Conservation (phyloP, 495 filamentous ascomycete genomes). For the Penicillium arizonense region DNA sequence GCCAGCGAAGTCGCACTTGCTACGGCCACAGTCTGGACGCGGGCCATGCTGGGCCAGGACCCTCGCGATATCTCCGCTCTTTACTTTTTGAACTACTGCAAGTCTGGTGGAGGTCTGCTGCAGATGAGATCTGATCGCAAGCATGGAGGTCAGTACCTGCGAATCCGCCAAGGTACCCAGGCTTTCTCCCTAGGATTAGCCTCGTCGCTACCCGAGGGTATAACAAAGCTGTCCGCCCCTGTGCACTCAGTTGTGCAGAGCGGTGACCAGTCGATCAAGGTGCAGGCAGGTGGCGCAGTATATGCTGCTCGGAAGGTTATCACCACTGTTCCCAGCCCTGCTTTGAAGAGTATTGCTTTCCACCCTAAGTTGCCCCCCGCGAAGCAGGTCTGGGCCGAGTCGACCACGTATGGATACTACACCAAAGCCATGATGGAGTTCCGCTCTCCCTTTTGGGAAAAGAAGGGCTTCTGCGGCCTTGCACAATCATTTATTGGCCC, state of each 20-base stretch:
- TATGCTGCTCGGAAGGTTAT: neutral
- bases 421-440: conserved; percentile 39
- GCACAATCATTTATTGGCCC: conserved; percentile 33
- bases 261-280: neutral
- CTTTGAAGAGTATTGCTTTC: neutral
- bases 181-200: conserved; percentile 27
- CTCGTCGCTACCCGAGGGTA: conserved; percentile 10
- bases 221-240: neutral
- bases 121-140: conserved; percentile 37
- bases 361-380: neutral
- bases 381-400: neutral
- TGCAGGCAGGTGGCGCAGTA: neutral
- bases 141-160: conserved; percentile 44
- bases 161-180: conserved; percentile 36
- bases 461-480: conserved; percentile 32
- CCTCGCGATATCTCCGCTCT: conserved; percentile 40
- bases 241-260: neutral
- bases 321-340: neutral
- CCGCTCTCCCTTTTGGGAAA: conserved; percentile 38
- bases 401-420: conserved; percentile 32
- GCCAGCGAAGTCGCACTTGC: conserved; percentile 15
- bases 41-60: conserved; percentile 6
- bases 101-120: conserved; percentile 39
- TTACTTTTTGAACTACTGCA: conserved; percentile 51
- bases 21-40: neutral